phyloP scores from a whole-genome alignment of 2,329 filamentous ascomycete species.

The Scedosporium apiospermum region DNA sequence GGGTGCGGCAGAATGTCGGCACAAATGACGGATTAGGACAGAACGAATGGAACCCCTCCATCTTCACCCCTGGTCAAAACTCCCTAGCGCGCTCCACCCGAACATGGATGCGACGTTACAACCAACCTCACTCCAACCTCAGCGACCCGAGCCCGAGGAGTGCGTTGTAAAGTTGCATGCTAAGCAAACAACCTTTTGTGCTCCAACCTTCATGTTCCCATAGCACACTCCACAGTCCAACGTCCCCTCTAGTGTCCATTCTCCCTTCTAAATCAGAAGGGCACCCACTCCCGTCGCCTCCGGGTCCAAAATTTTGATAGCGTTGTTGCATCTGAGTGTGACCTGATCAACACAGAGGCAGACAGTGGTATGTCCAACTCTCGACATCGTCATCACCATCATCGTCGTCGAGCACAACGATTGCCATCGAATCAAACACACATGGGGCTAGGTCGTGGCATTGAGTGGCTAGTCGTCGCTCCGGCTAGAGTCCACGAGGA shows the following conservation, averaged over 20 bases:
- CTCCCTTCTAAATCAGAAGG: background rate
- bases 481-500: background rate
- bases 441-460: background rate
- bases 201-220: background rate
- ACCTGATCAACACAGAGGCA: background rate
- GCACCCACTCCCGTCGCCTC: background rate
- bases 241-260: background rate
- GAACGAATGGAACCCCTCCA: background rate
- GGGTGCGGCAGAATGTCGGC: background rate
- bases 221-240: background rate
- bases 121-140: background rate
- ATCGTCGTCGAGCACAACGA: background rate
- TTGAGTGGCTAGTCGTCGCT: background rate
- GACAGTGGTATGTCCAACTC: background rate
- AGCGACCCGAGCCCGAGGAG: too few species aligned
- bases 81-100: too few species aligned
- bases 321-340: background rate
- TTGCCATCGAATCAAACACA: background rate
- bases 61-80: too few species aligned
- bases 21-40: background rate
- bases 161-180: background rate
- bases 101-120: constrained; percentile 1
- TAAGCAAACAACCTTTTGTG: background rate
- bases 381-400: background rate
- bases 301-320: background rate